Base-by-base conservation (phyloP, 1,284 basidiomycete species). In the Puccinia novopanici region DNA sequence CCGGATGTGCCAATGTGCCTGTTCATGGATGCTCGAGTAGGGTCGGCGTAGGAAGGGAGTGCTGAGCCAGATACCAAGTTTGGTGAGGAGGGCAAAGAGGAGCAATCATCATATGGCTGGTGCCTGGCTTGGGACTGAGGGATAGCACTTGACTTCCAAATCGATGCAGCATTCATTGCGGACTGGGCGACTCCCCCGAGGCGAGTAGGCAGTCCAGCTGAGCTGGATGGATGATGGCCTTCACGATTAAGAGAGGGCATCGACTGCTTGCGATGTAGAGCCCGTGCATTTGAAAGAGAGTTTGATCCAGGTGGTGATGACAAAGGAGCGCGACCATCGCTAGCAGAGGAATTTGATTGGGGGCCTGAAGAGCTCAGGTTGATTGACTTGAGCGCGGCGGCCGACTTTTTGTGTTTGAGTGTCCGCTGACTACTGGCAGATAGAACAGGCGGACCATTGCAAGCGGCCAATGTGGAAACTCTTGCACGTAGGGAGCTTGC, bases 401-500 rank as follows among this genome's bases (percentile, higher is more conserved):
- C 76, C 30, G 77, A 80, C 48, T 80, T 80, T 73, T 80, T 80
- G 24, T 72, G 77, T 40, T 80, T 80, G 12, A 80, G 30, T 13
- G 57, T 52, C 15, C 77, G 67, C 24, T 59, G 67, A 73, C 34
- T 70, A 57, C 40, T 70, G 9, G 67, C 63, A 0, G 76, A 70
- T 42, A 70, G 40, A 45, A 71, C 50, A 9, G 67, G 77, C n/a
- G 57, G 68, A 24, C 67, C 54, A 55, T 52, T 54, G 70, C 50
- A 68, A n/a, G 52, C 68, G 45, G 65, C 37, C 50, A 59, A 55
- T 12, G 61, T 67, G 19, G 63, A 67, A 27, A 67, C 63, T 17
- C 63, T 67, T n/a, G 42, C 63, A 40, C 63, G 63, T 15, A 52
- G 54, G 2, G 52, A 57, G 76, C 65, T 78, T 57, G 52, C 22